Percentiles rank a stretch among this genome's conserved stretches.
phyloP scores from a whole-genome alignment of 2,329 filamentous ascomycete species.

The Monilinia fructicola region DNA sequence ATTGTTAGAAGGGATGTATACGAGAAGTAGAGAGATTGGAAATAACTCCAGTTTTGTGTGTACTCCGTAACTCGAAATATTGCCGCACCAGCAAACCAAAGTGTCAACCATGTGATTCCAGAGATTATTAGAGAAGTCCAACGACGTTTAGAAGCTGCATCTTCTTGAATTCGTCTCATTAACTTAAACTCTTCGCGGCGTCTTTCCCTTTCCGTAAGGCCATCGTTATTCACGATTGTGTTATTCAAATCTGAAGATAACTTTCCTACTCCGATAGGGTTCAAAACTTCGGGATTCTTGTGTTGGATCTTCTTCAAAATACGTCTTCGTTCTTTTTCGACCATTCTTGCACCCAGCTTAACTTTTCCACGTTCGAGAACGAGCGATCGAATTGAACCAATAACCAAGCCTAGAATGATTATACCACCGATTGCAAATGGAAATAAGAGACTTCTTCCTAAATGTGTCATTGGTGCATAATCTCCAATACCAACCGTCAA shows the following conservation, averaged over 20 bases:
- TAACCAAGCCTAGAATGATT: conserved; percentile 79
- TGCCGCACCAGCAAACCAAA: conserved; percentile 79
- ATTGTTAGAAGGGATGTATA: conserved; percentile 83
- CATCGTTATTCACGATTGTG: not conserved
- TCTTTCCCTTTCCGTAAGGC: conserved; percentile 54
- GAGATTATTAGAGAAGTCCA: conserved; percentile 75
- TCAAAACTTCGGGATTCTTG: conserved; percentile 50
- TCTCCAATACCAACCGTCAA: conserved; percentile 67
- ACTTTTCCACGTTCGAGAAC: conserved; percentile 58
- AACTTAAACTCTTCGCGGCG: conserved; percentile 71
- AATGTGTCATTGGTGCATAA: conserved; percentile 47
- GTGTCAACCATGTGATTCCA: conserved; percentile 62
- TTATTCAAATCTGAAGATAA: not conserved
- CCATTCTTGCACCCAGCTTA: conserved; percentile 55
- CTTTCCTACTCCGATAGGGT: conserved; percentile 42
- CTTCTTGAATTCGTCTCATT: conserved; percentile 77
- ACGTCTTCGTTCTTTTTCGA: conserved; percentile 57
- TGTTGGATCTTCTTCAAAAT: conserved; percentile 49
- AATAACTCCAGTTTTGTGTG: conserved; percentile 67
- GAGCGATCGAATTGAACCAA: conserved; percentile 72
- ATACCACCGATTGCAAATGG: conserved; percentile 83
- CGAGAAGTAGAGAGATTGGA: conserved; percentile 79
- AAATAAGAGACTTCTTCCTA: conserved; percentile 71
- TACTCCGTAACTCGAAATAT: conserved; percentile 62
- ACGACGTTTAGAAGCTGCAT: conserved; percentile 62